A percentile compares a stretch with the other conserved stretches of the same genome.
These are phyloP conservation scores for Syzygium jambos DNA, from an alignment of 345 rosid genomes.

Conservation along the genomic window DNA sequence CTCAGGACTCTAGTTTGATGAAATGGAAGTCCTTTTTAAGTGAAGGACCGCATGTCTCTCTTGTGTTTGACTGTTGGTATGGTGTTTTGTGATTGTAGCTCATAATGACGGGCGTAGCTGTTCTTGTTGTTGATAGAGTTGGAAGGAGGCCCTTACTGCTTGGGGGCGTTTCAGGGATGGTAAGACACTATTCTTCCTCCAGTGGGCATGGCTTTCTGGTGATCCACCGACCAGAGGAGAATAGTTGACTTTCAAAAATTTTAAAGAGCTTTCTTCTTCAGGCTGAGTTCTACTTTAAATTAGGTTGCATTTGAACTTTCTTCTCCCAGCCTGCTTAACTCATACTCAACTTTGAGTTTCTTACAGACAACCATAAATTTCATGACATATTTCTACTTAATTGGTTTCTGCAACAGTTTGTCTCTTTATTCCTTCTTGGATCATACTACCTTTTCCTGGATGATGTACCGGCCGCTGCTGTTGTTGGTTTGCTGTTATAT, in stretches of 20 bases:
- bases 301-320: background rate
- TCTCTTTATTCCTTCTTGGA: slow-evolving; percentile 80
- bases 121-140: slow-evolving; percentile 76
- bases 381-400: slow-evolving; percentile 1
- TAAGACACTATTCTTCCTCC: slow-evolving; percentile 19
- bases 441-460: slow-evolving; percentile 82
- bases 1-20: background rate
- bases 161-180: slow-evolving; percentile 90
- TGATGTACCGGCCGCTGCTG: slow-evolving; percentile 56
- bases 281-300: background rate
- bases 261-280: background rate
- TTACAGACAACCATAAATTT: background rate
- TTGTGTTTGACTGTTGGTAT: background rate
- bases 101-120: slow-evolving; percentile 89
- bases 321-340: background rate
- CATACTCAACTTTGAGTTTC: background rate
- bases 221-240: background rate
- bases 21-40: background rate
- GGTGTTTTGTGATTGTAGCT: slow-evolving; percentile 33
- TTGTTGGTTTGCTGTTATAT: slow-evolving; percentile 69
- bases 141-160: slow-evolving; percentile 93
- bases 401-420: slow-evolving; percentile 37
- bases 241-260: background rate
- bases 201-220: background rate
- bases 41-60: background rate